phyloP scores from a whole-genome alignment of 139 green algal genomes.

The Chlorella ohadii region DNA sequence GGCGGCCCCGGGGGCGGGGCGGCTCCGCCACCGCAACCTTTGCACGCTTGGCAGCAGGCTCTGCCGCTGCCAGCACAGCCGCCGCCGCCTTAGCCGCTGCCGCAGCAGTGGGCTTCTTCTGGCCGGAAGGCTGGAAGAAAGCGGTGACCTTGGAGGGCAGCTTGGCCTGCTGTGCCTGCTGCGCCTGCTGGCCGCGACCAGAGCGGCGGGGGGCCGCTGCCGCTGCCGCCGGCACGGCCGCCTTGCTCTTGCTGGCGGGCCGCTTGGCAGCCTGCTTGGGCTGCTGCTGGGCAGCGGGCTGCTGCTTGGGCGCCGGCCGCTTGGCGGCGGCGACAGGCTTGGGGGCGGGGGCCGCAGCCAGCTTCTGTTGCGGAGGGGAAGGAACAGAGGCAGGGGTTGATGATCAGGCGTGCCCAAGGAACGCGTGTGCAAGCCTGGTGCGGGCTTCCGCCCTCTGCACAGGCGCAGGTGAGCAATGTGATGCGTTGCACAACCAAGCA shows the following conservation, averaged over 20 bases:
- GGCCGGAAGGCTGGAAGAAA: slow-evolving; percentile 5
- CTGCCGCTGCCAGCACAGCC: neutral
- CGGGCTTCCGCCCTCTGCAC: too few relatives aligned
- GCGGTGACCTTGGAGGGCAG: slow-evolving; percentile 19
- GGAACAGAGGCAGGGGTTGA: neutral
- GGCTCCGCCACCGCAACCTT: neutral
- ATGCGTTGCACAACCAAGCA: too few relatives aligned
- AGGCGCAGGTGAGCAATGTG: too few relatives aligned
- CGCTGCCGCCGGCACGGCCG: neutral
- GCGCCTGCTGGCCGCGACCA: neutral
- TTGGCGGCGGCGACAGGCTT: neutral
- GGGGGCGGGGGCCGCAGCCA: neutral
- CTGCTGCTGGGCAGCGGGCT: neutral
- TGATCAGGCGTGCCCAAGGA: neutral
- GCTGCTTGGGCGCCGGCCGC: neutral
- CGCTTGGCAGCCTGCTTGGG: neutral
- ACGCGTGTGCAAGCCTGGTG: too few relatives aligned
- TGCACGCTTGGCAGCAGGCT: neutral
- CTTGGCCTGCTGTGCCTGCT: slow-evolving; percentile 9
- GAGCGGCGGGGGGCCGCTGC: neutral
- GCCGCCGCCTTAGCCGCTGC: neutral
- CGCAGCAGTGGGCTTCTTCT: neutral
- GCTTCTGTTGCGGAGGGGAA: neutral
- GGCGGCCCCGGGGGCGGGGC: slow-evolving; percentile 1
- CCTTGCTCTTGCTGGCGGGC: neutral